Evolutionary conservation across 2,329 filamentous ascomycete genomes (phyloP).

Genomic region (Thermoascus crustaceus): DNA sequence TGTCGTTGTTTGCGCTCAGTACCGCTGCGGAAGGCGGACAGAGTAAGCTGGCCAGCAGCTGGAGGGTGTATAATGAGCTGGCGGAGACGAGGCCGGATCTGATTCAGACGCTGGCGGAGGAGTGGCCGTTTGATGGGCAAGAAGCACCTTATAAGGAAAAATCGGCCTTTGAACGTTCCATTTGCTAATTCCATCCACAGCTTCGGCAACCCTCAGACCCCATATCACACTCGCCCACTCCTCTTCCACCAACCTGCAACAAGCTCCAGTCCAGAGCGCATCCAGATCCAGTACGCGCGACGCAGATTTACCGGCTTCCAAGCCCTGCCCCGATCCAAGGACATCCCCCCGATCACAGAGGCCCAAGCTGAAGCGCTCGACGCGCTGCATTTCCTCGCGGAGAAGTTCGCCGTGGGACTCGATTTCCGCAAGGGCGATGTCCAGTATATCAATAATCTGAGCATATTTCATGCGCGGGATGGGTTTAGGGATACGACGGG

Average conservation of each 20-base stretch:
- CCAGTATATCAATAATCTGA: slow-evolving; percentile 46
- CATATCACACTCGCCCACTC: slow-evolving; percentile 38
- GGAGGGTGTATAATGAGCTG: slow-evolving; percentile 44
- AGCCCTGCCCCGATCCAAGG: slow-evolving; percentile 32
- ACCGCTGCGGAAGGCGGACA: slow-evolving; percentile 39
- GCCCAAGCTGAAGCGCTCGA: slow-evolving; percentile 47
- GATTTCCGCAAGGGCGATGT: slow-evolving; percentile 44
- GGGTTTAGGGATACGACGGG: slow-evolving; percentile 34
- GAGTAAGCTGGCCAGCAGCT: slow-evolving; percentile 42
- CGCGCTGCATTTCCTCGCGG: slow-evolving; percentile 42
- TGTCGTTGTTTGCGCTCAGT: slow-evolving; percentile 37
- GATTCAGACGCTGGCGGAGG: slow-evolving; percentile 38
- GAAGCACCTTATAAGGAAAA: slow-evolving; percentile 5
- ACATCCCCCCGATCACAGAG: slow-evolving; percentile 43
- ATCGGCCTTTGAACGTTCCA: background rate
- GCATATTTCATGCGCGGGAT: slow-evolving; percentile 45
- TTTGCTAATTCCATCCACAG: slow-evolving; percentile 22
- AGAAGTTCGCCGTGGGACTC: slow-evolving; percentile 34
- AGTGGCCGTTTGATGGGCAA: slow-evolving; percentile 43
- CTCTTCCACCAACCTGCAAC: slow-evolving; percentile 47
- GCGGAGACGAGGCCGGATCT: slow-evolving; percentile 41
- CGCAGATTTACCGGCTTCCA: slow-evolving; percentile 48
- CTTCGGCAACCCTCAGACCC: slow-evolving; percentile 43
- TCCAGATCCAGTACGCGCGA: slow-evolving; percentile 54
- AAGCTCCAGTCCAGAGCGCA: slow-evolving; percentile 40